Evolutionary conservation across 2,329 filamentous ascomycete species (phyloP).

Genomic region (Nemania diffusa): DNA sequence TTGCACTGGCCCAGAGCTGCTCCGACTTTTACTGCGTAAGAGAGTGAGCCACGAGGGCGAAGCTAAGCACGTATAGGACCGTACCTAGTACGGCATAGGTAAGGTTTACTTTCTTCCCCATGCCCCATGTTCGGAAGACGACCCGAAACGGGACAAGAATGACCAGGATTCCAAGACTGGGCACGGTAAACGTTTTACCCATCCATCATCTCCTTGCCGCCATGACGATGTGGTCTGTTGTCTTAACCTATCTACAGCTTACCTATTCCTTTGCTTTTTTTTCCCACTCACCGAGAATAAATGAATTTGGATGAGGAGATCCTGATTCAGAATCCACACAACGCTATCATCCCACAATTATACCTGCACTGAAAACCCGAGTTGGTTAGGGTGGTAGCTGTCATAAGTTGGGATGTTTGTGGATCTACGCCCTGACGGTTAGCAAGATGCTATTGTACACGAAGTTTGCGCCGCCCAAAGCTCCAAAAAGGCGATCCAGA

Average conservation of each 20-base stretch:
- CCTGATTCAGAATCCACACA: constrained; percentile 10
- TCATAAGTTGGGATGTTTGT: constrained; percentile 25
- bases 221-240: constrained; percentile 29
- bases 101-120: constrained; percentile 15
- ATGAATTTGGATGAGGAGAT: constrained; percentile 13
- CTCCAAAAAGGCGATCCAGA: constrained; percentile 68
- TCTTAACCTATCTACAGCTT: constrained; percentile 19
- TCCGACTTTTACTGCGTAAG: constrained; percentile 7
- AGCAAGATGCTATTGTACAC: constrained; percentile 67
- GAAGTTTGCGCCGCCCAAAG: constrained; percentile 66
- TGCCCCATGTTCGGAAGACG: constrained; percentile 21
- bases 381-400: constrained; percentile 10
- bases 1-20: constrained; percentile 16
- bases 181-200: constrained; percentile 28
- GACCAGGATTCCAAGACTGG: constrained; percentile 16
- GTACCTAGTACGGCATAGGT: constrained; percentile 8
- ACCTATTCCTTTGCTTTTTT: constrained; percentile 18
- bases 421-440: constrained; percentile 30
- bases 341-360: constrained; percentile 19
- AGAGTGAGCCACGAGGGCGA: constrained; percentile 16
- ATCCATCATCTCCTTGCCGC: constrained; percentile 19
- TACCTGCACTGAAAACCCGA: constrained; percentile 10
- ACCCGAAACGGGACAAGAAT: constrained; percentile 20
- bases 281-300: constrained; percentile 19
- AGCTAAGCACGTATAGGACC: not conserved